These are phyloP conservation scores for Tuber calosporum DNA, from an alignment of 495 filamentous ascomycete species.

Conservation along the genomic window DNA sequence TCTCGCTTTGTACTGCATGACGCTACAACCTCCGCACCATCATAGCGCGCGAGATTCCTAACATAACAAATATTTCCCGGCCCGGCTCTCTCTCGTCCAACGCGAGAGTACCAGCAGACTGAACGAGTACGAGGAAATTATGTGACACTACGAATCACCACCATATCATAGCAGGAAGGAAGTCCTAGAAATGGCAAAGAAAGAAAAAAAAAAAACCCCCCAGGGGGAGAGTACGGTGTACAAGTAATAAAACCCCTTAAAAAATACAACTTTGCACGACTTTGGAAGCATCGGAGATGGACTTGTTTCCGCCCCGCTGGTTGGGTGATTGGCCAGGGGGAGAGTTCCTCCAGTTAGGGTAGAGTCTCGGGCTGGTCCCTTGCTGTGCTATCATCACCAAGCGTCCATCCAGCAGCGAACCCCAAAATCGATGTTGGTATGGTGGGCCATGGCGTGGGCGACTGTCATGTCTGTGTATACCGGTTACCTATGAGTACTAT, in stretches of 20 bases:
- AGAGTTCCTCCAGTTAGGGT: neutral
- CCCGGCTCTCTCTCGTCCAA: neutral
- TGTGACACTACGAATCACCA: neutral
- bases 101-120: neutral
- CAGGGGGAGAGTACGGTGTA: neutral
- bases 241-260: neutral
- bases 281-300: neutral
- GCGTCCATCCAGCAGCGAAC: too few relatives aligned
- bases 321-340: neutral
- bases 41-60: neutral
- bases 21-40: neutral
- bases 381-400: too few relatives aligned
- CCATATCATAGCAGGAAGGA: neutral
- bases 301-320: constrained; percentile 1
- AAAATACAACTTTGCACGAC: neutral
- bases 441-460: neutral
- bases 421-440: neutral
- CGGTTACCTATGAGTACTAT: too few relatives aligned
- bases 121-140: neutral
- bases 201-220: neutral
- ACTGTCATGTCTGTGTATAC: neutral
- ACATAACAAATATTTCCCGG: neutral
- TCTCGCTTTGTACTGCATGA: neutral
- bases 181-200: neutral
- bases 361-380: neutral